phyloP scores from a whole-genome alignment of 1,284 basidiomycete species.

The Coniferiporia sulphurascens region DNA sequence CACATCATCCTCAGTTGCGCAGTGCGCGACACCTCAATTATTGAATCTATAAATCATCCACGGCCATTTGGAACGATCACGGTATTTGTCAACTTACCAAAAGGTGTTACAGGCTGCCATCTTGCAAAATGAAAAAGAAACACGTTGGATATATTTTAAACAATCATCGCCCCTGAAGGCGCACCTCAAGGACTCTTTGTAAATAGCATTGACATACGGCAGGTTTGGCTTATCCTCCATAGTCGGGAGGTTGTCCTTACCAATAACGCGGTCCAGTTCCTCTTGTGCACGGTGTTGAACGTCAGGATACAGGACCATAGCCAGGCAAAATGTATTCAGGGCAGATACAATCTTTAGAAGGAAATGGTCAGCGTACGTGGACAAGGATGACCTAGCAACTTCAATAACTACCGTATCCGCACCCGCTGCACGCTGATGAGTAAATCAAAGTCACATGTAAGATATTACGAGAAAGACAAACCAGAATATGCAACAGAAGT shows the following conservation, averaged over 20 bases:
- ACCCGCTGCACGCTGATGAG: background rate
- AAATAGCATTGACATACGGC: conserved; percentile 21
- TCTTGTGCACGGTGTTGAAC: conserved; percentile 14
- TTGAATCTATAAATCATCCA: no score
- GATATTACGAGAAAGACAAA: background rate
- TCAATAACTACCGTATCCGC: background rate
- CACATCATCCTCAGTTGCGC: conserved; percentile 22
- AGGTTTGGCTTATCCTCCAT: conserved; percentile 21
- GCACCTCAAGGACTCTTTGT: conserved; percentile 15
- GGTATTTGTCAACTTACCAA: background rate
- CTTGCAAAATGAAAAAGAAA: background rate
- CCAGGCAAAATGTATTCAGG: conserved; percentile 15
- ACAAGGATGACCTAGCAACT: background rate
- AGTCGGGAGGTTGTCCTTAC: conserved; percentile 19
- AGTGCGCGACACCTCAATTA: conserved; percentile 21
- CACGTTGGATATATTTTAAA: background rate
- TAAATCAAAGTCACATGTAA: background rate
- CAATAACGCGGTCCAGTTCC: conserved; percentile 21
- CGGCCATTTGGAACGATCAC: background rate
- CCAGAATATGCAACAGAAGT: conserved; percentile 3
- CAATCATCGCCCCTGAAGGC: no score
- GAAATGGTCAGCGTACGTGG: background rate
- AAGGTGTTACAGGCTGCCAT: conserved; percentile 15
- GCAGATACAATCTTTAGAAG: conserved; percentile 8
- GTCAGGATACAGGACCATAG: conserved; percentile 19